phyloP scores from a whole-genome alignment of 805 yeast genomes.

The Yarrowia sp. region DNA sequence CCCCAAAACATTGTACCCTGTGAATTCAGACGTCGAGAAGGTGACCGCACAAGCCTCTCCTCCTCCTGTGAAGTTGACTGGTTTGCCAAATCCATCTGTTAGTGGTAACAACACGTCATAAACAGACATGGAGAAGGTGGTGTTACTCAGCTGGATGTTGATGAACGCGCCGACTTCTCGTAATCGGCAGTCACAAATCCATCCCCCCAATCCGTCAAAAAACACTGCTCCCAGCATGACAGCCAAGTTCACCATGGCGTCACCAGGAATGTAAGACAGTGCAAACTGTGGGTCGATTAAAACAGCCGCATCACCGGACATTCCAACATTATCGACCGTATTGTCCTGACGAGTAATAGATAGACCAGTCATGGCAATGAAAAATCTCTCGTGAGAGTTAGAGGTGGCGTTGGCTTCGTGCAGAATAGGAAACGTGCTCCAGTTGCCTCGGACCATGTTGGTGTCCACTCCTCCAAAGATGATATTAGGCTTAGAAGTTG shows the following conservation, averaged over 20 bases:
- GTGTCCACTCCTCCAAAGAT: constrained; percentile 20
- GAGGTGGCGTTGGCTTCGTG: not conserved
- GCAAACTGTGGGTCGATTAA: constrained; percentile 1
- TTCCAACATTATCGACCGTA: not conserved
- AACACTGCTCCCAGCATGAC: constrained; percentile 10
- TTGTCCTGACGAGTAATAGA: not conserved
- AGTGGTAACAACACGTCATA: constrained; percentile 13
- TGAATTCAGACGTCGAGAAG: constrained; percentile 11
- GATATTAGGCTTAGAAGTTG: not conserved
- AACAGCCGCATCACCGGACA: constrained; percentile 6
- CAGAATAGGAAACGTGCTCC: constrained; percentile 17
- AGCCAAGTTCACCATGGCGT: constrained; percentile 9
- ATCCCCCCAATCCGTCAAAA: constrained; percentile 7
- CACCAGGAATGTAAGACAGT: constrained; percentile 4
- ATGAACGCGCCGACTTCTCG: constrained; percentile 5
- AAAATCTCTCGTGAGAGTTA: not conserved
- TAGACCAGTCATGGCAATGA: constrained; percentile 11
- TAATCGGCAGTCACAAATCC: constrained; percentile 1
- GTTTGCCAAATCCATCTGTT: constrained; percentile 7
- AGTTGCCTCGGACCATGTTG: constrained; percentile 14
- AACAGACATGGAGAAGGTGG: constrained; percentile 18
- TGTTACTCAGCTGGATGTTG: constrained; percentile 11
- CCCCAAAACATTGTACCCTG: not conserved
- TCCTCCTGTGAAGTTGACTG: constrained; percentile 8
- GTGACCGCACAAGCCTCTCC: constrained; percentile 18